Percentiles rank a stretch among this genome's conserved stretches.
These are phyloP conservation scores for Boletus patriciae DNA, from an alignment of 768 basidiomycete genomes.

Conservation along the genomic window DNA sequence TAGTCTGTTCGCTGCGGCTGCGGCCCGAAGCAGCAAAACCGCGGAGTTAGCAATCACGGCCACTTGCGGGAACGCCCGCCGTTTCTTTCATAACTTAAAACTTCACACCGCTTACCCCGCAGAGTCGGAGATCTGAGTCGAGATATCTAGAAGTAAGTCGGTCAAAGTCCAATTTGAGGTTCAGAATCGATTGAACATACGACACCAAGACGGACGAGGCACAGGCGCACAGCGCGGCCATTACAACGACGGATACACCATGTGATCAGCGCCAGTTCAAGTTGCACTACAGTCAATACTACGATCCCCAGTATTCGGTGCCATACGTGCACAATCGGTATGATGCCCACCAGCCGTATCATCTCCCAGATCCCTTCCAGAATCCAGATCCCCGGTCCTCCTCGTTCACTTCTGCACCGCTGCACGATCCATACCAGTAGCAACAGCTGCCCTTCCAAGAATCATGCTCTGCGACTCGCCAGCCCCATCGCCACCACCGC, in stretches of 20 bases:
- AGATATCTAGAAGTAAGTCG: constrained; percentile 43
- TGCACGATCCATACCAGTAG: constrained; percentile 22
- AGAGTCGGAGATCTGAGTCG: constrained; percentile 42
- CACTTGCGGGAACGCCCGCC: too few species aligned
- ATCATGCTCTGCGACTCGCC: constrained; percentile 17
- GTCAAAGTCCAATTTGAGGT: not conserved
- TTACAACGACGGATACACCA: constrained; percentile 68
- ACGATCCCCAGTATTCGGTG: constrained; percentile 32
- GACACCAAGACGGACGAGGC: constrained; percentile 58
- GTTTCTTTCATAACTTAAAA: too few species aligned
- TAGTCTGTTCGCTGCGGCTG: constrained; percentile 13
- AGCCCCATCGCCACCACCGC: constrained; percentile 23
- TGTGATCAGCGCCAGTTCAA: constrained; percentile 45
- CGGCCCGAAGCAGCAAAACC: too few species aligned
- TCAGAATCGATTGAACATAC: not conserved
- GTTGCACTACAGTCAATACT: constrained; percentile 30
- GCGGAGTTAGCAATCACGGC: too few species aligned
- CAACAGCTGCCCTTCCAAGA: constrained; percentile 20
- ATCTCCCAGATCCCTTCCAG: constrained; percentile 26
- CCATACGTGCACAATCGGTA: constrained; percentile 37
- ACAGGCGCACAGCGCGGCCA: constrained; percentile 57
- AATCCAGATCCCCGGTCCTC: constrained; percentile 14
- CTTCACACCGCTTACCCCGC: too few species aligned
- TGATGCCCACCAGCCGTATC: constrained; percentile 35
- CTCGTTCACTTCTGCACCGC: constrained; percentile 16